These are phyloP conservation scores for Solanum pimpinellifolium DNA, from an alignment of 257 asterid genomes.

Conservation along the genomic window DNA sequence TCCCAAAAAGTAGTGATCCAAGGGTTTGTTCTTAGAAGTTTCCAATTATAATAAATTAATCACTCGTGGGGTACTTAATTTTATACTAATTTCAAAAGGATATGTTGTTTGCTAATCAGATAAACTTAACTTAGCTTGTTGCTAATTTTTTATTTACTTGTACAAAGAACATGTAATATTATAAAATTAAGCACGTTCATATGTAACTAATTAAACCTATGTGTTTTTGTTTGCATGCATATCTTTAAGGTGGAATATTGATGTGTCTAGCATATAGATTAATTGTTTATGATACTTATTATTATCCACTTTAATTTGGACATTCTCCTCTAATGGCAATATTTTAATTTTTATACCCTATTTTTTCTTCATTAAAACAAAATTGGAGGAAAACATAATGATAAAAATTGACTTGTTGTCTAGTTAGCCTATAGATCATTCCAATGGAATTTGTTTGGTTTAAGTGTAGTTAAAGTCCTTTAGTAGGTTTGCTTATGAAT, in stretches of 20 bases:
- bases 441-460: background rate
- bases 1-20: background rate
- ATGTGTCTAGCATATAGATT: conserved; percentile 4
- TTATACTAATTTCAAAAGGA: background rate
- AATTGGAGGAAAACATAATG: background rate
- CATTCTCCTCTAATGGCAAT: background rate
- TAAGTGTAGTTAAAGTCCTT: background rate
- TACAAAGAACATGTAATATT: background rate
- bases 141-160: background rate
- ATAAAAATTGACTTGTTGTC: background rate
- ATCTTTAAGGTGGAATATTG: conserved; percentile 1
- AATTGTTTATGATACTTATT: background rate
- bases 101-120: background rate
- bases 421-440: background rate
- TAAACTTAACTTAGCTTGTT: background rate
- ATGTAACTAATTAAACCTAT: background rate
- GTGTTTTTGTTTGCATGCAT: background rate
- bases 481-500: background rate
- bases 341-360: background rate
- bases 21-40: background rate
- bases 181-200: background rate
- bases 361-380: background rate
- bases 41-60: background rate
- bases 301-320: background rate
- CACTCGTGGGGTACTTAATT: background rate